Evolutionary conservation across 306 rosid genomes (phyloP).

Genomic region (Prosopis cineraria): DNA sequence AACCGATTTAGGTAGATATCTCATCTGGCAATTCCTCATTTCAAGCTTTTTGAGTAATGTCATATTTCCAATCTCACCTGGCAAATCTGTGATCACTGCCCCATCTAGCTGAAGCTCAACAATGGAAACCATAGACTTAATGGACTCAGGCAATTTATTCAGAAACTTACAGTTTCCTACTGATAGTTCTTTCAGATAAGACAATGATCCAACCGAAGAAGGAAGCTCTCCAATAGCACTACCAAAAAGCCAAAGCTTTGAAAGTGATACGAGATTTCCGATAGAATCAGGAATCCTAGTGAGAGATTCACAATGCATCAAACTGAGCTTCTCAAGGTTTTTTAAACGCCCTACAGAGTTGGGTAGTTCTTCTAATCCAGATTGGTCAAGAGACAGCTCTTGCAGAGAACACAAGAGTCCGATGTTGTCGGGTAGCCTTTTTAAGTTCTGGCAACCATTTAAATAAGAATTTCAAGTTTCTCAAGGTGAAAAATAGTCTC

Average conservation of each 20-base stretch:
- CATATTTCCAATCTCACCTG: slow-evolving; percentile 58
- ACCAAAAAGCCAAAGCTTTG: slow-evolving; percentile 20
- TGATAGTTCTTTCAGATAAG: slow-evolving; percentile 42
- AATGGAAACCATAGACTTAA: slow-evolving; percentile 43
- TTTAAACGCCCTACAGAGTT: slow-evolving; percentile 48
- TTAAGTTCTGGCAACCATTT: slow-evolving; percentile 42
- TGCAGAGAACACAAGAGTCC: slow-evolving; percentile 52
- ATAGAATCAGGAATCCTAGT: slow-evolving; percentile 52
- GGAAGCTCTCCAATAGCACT: slow-evolving; percentile 57
- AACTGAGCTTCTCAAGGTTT: slow-evolving; percentile 58
- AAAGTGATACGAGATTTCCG: slow-evolving; percentile 44
- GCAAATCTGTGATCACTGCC: slow-evolving; percentile 52
- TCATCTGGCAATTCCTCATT: slow-evolving; percentile 54
- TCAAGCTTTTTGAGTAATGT: slow-evolving; percentile 53
- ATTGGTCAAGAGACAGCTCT: slow-evolving; percentile 44
- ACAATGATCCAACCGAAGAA: slow-evolving; percentile 50
- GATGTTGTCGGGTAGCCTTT: slow-evolving; percentile 48
- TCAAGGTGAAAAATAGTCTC: slow-evolving; percentile 51
- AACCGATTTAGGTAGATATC: slow-evolving; percentile 58
- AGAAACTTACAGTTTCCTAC: slow-evolving; percentile 42
- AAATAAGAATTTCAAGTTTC: slow-evolving; percentile 49
- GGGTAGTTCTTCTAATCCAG: slow-evolving; percentile 55
- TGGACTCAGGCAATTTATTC: slow-evolving; percentile 45
- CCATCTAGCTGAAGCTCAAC: slow-evolving; percentile 51
- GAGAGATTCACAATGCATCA: slow-evolving; percentile 51